These are phyloP conservation scores for Erysimum cheiranthoides DNA, from an alignment of 345 rosid species.

Conservation along the genomic window DNA sequence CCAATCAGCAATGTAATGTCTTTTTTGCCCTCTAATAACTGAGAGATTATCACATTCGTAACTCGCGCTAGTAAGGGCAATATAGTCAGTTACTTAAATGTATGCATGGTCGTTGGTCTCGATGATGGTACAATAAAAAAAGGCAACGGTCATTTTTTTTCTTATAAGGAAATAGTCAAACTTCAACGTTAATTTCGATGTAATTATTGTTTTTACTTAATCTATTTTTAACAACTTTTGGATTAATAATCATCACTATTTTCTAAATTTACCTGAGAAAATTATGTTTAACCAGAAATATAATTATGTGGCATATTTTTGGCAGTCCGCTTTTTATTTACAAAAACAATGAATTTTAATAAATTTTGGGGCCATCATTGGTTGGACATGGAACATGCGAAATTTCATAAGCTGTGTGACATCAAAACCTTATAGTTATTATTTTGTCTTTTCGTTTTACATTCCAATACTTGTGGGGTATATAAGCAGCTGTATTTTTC, in stretches of 20 bases:
- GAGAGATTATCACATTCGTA: not conserved
- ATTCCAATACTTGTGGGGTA: conserved; percentile 46
- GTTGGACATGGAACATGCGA: conserved; percentile 43
- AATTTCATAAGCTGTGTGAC: conserved; percentile 31
- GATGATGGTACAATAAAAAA: conserved; percentile 13
- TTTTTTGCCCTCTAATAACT: not conserved
- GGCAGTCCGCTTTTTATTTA: not conserved
- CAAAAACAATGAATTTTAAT: not conserved
- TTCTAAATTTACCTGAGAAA: not conserved
- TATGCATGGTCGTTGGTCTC: conserved; percentile 35
- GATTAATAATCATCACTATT: not conserved
- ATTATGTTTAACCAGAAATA: not conserved
- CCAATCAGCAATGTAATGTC: not conserved
- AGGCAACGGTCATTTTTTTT: conserved; percentile 30
- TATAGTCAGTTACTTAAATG: conserved; percentile 1
- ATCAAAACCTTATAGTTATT: conserved; percentile 34
- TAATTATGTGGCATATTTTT: not conserved
- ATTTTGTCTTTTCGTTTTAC: conserved; percentile 34
- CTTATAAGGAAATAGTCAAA: conserved; percentile 26
- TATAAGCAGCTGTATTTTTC: conserved; percentile 39
- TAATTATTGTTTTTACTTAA: not conserved
- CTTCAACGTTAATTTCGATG: conserved; percentile 11
- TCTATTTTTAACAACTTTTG: not conserved
- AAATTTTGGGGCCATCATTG: not conserved
- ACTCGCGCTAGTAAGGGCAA: not conserved